Conservation (phyloP, 176 grass and related monocot species). For the Oryza punctata region DNA sequence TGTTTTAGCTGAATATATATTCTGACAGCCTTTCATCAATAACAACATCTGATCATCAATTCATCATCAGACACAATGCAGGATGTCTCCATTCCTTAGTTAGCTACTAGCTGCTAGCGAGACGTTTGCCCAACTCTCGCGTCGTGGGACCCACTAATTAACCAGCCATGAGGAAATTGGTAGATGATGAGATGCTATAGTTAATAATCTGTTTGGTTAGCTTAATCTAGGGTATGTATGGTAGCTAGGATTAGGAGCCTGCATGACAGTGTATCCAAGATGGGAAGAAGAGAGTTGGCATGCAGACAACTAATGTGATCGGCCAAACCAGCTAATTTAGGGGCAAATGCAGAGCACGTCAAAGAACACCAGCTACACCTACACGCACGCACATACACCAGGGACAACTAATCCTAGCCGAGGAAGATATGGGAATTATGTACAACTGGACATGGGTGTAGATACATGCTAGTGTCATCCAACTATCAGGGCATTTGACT, state of each 20-base stretch:
- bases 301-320: conserved; percentile 10
- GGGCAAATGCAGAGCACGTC: neutral
- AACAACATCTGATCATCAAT: neutral
- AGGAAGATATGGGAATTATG: neutral
- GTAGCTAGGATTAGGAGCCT: neutral
- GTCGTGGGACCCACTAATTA: neutral
- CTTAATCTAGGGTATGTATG: neutral
- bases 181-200: neutral
- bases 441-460: neutral
- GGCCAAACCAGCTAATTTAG: neutral
- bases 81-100: neutral
- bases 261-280: neutral
- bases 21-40: neutral
- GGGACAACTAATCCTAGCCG: neutral
- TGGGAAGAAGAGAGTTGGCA: neutral
- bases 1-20: neutral
- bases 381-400: no score
- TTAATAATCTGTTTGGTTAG: neutral
- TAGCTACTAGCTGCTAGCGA: neutral
- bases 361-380: no score
- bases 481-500: conserved; percentile 14
- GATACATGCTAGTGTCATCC: conserved; percentile 17
- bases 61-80: neutral
- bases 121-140: conserved; percentile 8
- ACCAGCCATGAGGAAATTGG: neutral